Conservation (phyloP, 768 basidiomycete genomes). For the Lactarius tabidus region DNA sequence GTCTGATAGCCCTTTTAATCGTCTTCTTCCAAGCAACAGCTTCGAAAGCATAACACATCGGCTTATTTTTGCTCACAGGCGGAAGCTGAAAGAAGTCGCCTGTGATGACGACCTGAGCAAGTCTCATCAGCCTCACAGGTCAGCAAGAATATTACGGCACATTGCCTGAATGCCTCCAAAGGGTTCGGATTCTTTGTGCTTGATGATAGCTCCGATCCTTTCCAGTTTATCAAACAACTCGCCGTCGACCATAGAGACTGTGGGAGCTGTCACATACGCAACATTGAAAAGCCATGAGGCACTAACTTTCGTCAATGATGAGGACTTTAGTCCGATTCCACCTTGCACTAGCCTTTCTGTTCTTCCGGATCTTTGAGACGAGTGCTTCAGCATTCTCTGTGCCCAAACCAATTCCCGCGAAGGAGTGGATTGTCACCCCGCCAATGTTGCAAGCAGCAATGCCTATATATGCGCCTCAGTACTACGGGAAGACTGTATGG, state of each 20-base stretch:
- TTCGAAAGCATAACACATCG: conserved; percentile 89
- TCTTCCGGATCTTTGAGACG: conserved; percentile 64
- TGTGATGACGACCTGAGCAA: conserved; percentile 75
- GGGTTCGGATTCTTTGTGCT: conserved; percentile 53
- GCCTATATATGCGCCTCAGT: conserved; percentile 37
- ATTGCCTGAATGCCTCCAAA: conserved; percentile 92
- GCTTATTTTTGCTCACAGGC: conserved; percentile 66
- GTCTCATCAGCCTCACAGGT: background rate
- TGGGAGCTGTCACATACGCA: conserved; percentile 2
- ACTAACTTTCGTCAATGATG: conserved; percentile 74
- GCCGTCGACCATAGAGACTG: conserved; percentile 98
- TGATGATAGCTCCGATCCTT: conserved; percentile 58
- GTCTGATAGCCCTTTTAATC: conserved; percentile 80
- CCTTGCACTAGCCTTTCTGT: conserved; percentile 73
- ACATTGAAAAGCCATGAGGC: conserved; percentile 6
- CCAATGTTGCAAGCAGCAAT: conserved; percentile 99
- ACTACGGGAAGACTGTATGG: background rate
- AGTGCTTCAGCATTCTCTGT: conserved; percentile 59
- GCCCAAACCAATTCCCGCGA: conserved; percentile 90
- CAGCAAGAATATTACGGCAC: background rate
- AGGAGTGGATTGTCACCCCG: conserved; percentile 92
- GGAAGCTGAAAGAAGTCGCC: conserved; percentile 99
- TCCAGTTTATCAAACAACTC: conserved; percentile 89
- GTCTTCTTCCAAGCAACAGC: conserved; percentile 70
- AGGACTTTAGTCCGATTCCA: conserved; percentile 86